Conservation (phyloP, 352 stramenopile species). For the Aphanomyces invadans region DNA sequence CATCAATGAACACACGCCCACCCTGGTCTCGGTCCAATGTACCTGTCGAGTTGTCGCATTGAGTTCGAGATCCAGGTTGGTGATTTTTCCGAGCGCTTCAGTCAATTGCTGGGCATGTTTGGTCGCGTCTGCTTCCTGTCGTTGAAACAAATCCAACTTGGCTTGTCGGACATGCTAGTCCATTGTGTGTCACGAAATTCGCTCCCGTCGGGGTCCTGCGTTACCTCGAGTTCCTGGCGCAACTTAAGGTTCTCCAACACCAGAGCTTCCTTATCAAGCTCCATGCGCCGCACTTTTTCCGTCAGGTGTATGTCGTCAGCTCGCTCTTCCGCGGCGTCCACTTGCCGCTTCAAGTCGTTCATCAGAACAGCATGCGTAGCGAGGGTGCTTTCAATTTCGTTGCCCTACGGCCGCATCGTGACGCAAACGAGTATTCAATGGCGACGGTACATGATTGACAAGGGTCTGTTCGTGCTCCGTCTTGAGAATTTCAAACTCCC, state of each 20-base stretch:
- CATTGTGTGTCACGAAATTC: too few relatives aligned
- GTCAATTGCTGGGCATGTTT: slow-evolving; percentile 28
- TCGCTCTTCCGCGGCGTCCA: slow-evolving; percentile 39
- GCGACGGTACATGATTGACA: slow-evolving; percentile 42
- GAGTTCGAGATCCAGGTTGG: slow-evolving; percentile 46
- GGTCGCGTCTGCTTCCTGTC: slow-evolving; percentile 13
- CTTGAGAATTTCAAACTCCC: slow-evolving; percentile 73
- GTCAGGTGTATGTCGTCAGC: slow-evolving; percentile 32
- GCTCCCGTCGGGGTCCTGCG: too few relatives aligned
- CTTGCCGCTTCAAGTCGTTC: slow-evolving; percentile 45
- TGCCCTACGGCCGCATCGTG: too few relatives aligned
- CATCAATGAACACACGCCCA: neutral
- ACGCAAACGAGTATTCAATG: too few relatives aligned
- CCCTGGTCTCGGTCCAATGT: too few relatives aligned
- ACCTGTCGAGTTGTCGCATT: slow-evolving; percentile 46
- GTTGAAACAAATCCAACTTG: slow-evolving; percentile 33
- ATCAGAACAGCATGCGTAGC: slow-evolving; percentile 56
- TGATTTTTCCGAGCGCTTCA: slow-evolving; percentile 38
- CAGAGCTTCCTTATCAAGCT: slow-evolving; percentile 46
- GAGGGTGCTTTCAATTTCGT: slow-evolving; percentile 69
- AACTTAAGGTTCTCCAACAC: slow-evolving; percentile 55
- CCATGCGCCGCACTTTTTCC: slow-evolving; percentile 42
- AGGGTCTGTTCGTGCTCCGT: slow-evolving; percentile 80
- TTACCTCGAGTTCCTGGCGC: slow-evolving; percentile 53
- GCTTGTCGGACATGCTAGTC: slow-evolving; percentile 47